Percentiles rank a stretch among this genome's conserved stretches.
phyloP scores from a whole-genome alignment of 2,329 filamentous ascomycete species.

The Trichoderma sp. region DNA sequence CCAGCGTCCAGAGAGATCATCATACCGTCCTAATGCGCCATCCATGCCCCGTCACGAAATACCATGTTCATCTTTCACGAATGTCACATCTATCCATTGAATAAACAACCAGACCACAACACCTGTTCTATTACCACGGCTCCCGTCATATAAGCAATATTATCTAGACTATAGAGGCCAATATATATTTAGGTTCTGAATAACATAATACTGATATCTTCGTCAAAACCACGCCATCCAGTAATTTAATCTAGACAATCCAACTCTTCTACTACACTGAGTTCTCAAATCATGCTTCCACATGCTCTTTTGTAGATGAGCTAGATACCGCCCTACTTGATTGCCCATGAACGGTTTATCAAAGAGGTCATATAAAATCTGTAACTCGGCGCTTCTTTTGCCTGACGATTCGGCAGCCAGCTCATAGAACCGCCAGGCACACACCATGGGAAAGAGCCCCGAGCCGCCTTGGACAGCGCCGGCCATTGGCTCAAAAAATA shows the following conservation, averaged over 20 bases:
- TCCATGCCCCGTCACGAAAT: constrained; percentile 7
- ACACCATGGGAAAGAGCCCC: background rate
- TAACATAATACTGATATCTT: background rate
- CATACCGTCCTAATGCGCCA: background rate
- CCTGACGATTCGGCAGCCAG: background rate
- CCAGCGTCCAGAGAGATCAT: background rate
- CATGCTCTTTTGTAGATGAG: background rate
- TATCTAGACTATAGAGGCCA: constrained; percentile 6
- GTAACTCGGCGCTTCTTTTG: background rate
- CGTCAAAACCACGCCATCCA: background rate
- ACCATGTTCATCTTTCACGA: background rate
- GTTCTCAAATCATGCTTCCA: background rate
- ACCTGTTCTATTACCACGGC: background rate
- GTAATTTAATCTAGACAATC: background rate
- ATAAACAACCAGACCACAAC: background rate
- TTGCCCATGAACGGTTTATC: background rate
- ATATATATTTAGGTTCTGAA: background rate
- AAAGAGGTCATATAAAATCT: constrained; percentile 3
- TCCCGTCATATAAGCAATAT: background rate
- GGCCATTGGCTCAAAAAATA: constrained; percentile 10
- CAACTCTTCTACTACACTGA: background rate
- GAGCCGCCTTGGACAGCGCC: background rate
- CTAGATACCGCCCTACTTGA: background rate
- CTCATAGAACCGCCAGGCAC: background rate
- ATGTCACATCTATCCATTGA: background rate